Conservation (phyloP, 2,329 filamentous ascomycete genomes). For the Xylaria sp. region DNA sequence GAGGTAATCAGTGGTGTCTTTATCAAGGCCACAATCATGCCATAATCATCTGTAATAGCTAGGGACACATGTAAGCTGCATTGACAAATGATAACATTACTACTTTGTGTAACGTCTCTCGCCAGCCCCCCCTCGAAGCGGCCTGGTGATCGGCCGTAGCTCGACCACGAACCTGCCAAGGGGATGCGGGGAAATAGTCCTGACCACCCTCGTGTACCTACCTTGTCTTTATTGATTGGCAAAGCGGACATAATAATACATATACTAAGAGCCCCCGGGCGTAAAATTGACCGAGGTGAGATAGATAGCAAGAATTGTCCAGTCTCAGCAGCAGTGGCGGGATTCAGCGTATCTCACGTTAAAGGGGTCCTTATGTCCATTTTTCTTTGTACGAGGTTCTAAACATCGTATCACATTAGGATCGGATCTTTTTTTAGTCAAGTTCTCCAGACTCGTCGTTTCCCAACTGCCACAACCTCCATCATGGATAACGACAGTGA, state of each 20-base stretch:
- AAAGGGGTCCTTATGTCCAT: not conserved
- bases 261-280: conserved; percentile 10
- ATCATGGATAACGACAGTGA: conserved; percentile 47
- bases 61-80: not conserved
- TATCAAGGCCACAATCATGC: not conserved
- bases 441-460: not conserved
- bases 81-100: conserved; percentile 2
- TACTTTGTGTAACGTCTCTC: not conserved
- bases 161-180: conserved; percentile 18
- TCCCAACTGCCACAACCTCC: not conserved
- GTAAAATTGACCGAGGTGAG: not conserved
- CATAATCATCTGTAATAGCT: not conserved
- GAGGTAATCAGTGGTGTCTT: not conserved
- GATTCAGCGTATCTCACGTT: not conserved
- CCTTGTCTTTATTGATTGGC: conserved; percentile 6
- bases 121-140: conserved; percentile 11
- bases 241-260: not conserved
- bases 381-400: not conserved
- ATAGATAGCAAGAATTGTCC: not conserved
- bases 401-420: not conserved
- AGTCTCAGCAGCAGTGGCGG: not conserved
- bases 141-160: conserved; percentile 24
- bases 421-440: not conserved
- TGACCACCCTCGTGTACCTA: conserved; percentile 3
- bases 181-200: conserved; percentile 28